Evolutionary conservation across 2,329 filamentous ascomycete species (phyloP).

Genomic region (Fonsecaea erecta): DNA sequence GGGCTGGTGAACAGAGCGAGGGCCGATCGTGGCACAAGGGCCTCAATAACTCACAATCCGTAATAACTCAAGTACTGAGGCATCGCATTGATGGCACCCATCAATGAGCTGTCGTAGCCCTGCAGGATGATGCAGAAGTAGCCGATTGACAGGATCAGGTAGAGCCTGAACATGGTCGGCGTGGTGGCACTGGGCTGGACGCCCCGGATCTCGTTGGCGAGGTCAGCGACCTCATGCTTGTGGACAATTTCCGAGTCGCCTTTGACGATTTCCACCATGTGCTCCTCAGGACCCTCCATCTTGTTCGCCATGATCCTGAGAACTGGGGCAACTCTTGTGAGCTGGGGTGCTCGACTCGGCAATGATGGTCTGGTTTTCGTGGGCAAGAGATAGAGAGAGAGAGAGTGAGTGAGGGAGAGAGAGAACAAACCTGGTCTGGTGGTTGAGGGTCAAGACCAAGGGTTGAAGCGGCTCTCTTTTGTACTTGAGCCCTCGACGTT

Average conservation of each 20-base stretch:
- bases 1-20: background rate
- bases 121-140: slow-evolving; percentile 31
- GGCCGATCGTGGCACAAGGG: background rate
- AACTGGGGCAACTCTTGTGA: background rate
- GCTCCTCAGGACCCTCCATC: background rate
- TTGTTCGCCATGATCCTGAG: background rate
- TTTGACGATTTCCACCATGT: background rate
- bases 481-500: background rate
- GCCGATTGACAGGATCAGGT: background rate
- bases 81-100: slow-evolving; percentile 56
- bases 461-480: background rate
- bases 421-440: background rate
- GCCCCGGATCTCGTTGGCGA: background rate
- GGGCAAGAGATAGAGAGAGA: too few relatives aligned
- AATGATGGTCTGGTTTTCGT: too few relatives aligned
- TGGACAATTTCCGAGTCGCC: background rate
- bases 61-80: slow-evolving; percentile 51
- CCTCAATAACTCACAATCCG: slow-evolving; percentile 42
- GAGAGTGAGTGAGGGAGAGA: too few relatives aligned
- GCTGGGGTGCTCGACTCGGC: background rate
- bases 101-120: slow-evolving; percentile 56
- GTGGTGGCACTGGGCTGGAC: background rate
- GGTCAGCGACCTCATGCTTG: background rate
- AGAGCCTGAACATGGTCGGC: background rate
- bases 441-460: background rate